These are phyloP conservation scores for Fraxinus angustifolia DNA, from an alignment of 305 asterid species.

Conservation along the genomic window DNA sequence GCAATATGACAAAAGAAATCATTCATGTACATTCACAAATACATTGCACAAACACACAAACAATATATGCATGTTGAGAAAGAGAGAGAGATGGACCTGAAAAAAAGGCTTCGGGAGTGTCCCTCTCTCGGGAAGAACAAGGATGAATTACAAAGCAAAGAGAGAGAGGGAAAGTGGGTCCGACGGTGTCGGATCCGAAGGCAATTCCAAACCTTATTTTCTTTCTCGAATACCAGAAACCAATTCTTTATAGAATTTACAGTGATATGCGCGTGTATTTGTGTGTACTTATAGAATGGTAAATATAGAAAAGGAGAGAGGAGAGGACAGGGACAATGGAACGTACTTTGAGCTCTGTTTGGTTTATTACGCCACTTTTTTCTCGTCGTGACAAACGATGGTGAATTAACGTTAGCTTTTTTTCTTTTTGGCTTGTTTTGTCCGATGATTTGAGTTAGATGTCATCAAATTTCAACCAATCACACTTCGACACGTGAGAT, in stretches of 20 bases:
- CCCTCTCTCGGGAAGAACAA: background rate
- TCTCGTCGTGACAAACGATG: background rate
- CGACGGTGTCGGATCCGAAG: conserved; percentile 33
- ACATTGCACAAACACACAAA: conserved; percentile 9
- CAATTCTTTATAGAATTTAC: conserved; percentile 15
- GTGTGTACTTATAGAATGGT: background rate
- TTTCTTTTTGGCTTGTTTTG: background rate
- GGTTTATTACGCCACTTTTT: background rate
- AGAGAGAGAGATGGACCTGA: conserved; percentile 16
- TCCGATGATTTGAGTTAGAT: background rate
- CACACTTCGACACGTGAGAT: too few relatives aligned
- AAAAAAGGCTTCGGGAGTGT: conserved; percentile 16
- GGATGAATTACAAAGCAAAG: background rate
- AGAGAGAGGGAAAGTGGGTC: conserved; percentile 38
- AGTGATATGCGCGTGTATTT: background rate
- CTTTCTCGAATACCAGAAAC: conserved; percentile 14
- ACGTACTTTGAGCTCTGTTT: conserved; percentile 13
- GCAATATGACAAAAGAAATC: conserved; percentile 8
- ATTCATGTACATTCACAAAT: background rate
- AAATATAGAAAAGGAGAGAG: background rate
- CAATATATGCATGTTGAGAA: background rate
- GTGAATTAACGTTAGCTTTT: background rate
- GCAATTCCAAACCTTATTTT: conserved; percentile 31
- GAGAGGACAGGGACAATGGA: conserved; percentile 4
- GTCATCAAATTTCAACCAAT: background rate